Base-by-base conservation (phyloP, 306 rosid genomes). In the Rosa lucieae region DNA sequence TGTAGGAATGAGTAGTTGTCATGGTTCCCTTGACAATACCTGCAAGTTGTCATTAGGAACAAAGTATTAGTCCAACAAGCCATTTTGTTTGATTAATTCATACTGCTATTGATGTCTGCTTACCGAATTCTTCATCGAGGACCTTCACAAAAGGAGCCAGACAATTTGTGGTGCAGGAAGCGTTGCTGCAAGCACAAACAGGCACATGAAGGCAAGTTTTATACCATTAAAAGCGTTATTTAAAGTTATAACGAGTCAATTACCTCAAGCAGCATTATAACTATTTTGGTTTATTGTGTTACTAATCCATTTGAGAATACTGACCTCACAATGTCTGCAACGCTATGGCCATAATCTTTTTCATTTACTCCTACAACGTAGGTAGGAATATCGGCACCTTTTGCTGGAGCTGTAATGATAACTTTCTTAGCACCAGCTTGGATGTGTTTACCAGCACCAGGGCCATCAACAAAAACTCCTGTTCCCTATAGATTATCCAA, bases 391-490 rank as follows among this genome's bases (percentile, higher is more conserved):
- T 96, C 99, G 49, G 94, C 99, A 77, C 99, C 99, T 84, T 96
- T 96, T 47, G 99, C 99, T 17, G 99, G 99, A 78, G 99, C 99
- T 7, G 99, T 96, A 88, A 96, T 96, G 74, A 96, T 85, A 37
- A 96, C 98, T 88, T 96, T 96, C 93, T 93, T 91, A 37, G 99
- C 99, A 77, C 99, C 99, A 7, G 99, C 99, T 88, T 93, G 98
- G 82, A 96, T 89, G 88, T 96, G 99, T 81, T 96, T 96, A 0
- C 98, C 99, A 2, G 99, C 99, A 0, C 99, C 99, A 53, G 99
- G 98, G 63, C 98, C 98, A 79, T 96, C 99, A 79, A 96, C 99
- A 79, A 96, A 96, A 70, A 96, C 99, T 78, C 99, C 99, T 9
- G 99, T 96, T 79, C 99, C 99, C 99, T 94, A 93, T 80, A 68